Evolutionary conservation across 805 yeast genomes (phyloP), one percentile per base, ranked within the genome.

Genomic region (Brettanomyces bruxellensis): DNA sequence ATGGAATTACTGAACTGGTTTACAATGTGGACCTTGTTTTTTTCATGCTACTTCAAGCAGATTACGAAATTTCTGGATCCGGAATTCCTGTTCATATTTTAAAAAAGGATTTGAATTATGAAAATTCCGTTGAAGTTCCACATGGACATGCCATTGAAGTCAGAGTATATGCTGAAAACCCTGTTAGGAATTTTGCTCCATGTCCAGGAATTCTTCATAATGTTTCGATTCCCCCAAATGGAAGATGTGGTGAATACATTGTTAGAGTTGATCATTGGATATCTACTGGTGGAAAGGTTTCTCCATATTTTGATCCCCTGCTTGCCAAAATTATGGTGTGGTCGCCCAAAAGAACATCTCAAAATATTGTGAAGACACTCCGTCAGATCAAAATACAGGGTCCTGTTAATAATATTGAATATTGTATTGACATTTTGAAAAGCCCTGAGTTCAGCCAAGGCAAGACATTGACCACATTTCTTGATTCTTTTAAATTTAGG

Each of bases 231-330:
- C 56, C 50, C 3, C 8, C 13, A 6, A 18, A 39, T 13, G 35
- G 39, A 5, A 2, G 22, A 22, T 4, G 13, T 5, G 36, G 38
- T 18, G 32, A 41, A 14, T 48, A 35, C 39, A 48, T 37, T 12
- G 47, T 57, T 12, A 54, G 62, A 52, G 35, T 57, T 41, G 62
- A 58, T 46, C 60, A 56, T 39, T 58, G 62, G 62, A 48, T 58
- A 32, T 49, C 54, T 8, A 55, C 61, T 11, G 63, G 63, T 38
- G 47, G 52, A 24, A 55, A 55, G 23, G 47, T 59, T 14, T 56
- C 63, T 9, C 65, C 65, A 12, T 60, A 60, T 41, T 60, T 59
- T 53, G 65, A 60, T 48, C 65, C 65, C 3, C 50, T 60, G 24
- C 45, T 60, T 28, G 65, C 61, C 7, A 60, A 60, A 42, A 51